These are phyloP conservation scores for Taphrina confusa DNA, from an alignment of 1,139 yeast species.

Conservation along the genomic window DNA sequence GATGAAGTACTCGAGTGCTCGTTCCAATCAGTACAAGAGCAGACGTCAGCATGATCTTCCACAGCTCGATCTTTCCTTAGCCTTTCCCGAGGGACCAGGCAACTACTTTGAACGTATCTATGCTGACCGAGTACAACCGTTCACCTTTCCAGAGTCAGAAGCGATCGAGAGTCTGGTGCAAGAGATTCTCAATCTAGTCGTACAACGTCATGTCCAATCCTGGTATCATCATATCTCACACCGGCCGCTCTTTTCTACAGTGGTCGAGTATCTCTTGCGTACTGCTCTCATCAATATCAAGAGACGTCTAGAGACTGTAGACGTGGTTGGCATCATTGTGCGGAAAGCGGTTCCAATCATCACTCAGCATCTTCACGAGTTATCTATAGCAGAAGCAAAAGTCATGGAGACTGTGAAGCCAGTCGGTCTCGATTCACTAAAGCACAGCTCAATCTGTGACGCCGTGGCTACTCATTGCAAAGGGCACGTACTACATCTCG, in stretches of 20 bases:
- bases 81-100: not conserved
- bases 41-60: not conserved
- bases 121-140: not conserved
- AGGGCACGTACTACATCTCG: constrained; percentile 61
- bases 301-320: constrained; percentile 51
- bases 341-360: constrained; percentile 63
- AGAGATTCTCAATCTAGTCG: constrained; percentile 55
- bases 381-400: constrained; percentile 55
- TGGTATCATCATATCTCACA: constrained; percentile 64
- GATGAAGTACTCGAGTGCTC: too few relatives aligned
- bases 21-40: not conserved
- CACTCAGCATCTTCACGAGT: constrained; percentile 64
- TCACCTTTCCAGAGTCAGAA: constrained; percentile 21
- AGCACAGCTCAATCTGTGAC: constrained; percentile 40
- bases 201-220: constrained; percentile 61
- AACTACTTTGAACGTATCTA: not conserved
- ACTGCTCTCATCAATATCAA: constrained; percentile 52
- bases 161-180: constrained; percentile 46
- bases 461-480: constrained; percentile 64
- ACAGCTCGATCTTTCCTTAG: not conserved
- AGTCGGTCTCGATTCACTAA: constrained; percentile 54
- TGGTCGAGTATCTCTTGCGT: constrained; percentile 56
- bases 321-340: constrained; percentile 61
- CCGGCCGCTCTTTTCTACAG: constrained; percentile 56
- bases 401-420: constrained; percentile 45